phyloP scores from a whole-genome alignment of 78 protist species.

The Speleostelium caveatum region DNA sequence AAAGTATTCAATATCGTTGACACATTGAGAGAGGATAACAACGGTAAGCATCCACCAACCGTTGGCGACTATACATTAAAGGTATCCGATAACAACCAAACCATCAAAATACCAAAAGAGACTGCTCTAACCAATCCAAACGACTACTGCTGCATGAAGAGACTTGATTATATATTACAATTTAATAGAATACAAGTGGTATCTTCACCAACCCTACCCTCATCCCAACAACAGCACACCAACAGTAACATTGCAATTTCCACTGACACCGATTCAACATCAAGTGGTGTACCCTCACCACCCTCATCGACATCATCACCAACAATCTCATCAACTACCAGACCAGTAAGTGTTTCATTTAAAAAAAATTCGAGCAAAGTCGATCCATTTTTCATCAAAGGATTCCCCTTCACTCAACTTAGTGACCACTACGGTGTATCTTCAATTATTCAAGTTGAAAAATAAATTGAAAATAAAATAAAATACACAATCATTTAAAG shows the following conservation, averaged over 20 bases:
- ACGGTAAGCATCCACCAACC: slow-evolving; percentile 68
- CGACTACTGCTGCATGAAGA: slow-evolving; percentile 51
- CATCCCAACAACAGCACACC: background rate
- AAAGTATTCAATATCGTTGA: slow-evolving; percentile 30
- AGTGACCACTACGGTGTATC: slow-evolving; percentile 77
- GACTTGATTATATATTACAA: slow-evolving; percentile 48
- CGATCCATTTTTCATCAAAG: slow-evolving; percentile 72
- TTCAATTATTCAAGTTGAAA: background rate
- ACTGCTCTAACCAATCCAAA: slow-evolving; percentile 28
- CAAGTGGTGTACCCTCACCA: too few species aligned
- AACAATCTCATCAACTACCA: background rate
- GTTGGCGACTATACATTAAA: slow-evolving; percentile 36
- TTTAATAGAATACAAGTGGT: slow-evolving; percentile 7
- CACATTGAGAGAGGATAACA: slow-evolving; percentile 10
- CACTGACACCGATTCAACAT: too few species aligned
- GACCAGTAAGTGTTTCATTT: background rate
- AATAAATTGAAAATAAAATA: too few species aligned
- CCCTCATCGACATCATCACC: too few species aligned
- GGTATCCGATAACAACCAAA: background rate
- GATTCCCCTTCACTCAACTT: slow-evolving; percentile 71
- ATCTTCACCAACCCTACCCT: background rate
- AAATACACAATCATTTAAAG: too few species aligned
- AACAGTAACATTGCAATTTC: background rate
- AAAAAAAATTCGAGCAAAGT: slow-evolving; percentile 41
- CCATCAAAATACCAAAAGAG: slow-evolving; percentile 18